Percentiles rank a stretch among this genome's conserved stretches.
phyloP scores from a whole-genome alignment of 306 rosid genomes.

The Quillaja saponaria region DNA sequence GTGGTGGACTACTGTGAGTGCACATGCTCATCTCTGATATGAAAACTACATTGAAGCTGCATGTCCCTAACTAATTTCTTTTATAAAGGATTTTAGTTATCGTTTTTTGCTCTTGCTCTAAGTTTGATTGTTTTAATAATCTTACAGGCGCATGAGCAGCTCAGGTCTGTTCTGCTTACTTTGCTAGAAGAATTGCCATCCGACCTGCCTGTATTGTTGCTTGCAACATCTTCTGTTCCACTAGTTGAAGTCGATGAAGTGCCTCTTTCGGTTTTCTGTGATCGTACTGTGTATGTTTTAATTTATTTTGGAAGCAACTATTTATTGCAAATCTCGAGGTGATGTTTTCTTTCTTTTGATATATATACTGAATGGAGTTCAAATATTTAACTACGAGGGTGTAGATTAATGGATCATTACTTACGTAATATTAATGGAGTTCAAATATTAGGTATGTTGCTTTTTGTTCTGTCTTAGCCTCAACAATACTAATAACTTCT shows the following conservation, averaged over 20 bases:
- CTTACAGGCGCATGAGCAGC: slow-evolving; percentile 91
- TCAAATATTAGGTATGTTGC: slow-evolving; percentile 9
- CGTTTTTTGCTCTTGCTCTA: slow-evolving; percentile 14
- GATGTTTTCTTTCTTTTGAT: slow-evolving; percentile 6
- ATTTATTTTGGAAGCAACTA: slow-evolving; percentile 25
- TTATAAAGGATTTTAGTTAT: slow-evolving; percentile 7
- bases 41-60: slow-evolving; percentile 20
- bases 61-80: slow-evolving; percentile 20
- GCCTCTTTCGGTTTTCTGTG: slow-evolving; percentile 66
- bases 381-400: slow-evolving; percentile 14
- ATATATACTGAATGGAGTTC: slow-evolving; percentile 3
- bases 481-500: background rate
- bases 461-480: background rate
- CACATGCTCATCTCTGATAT: slow-evolving; percentile 22
- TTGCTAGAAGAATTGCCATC: slow-evolving; percentile 88
- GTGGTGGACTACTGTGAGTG: slow-evolving; percentile 99
- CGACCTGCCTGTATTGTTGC: slow-evolving; percentile 77
- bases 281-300: slow-evolving; percentile 63
- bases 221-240: slow-evolving; percentile 68
- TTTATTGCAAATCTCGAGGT: slow-evolving; percentile 15
- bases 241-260: slow-evolving; percentile 70
- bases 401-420: slow-evolving; percentile 19
- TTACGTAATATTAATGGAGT: slow-evolving; percentile 7
- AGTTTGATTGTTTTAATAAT: slow-evolving; percentile 33
- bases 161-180: slow-evolving; percentile 87